Evolutionary conservation across 179 eudicot species (phyloP), one percentile per base, ranked within the genome.

Genomic region (Silene noctiflora): DNA sequence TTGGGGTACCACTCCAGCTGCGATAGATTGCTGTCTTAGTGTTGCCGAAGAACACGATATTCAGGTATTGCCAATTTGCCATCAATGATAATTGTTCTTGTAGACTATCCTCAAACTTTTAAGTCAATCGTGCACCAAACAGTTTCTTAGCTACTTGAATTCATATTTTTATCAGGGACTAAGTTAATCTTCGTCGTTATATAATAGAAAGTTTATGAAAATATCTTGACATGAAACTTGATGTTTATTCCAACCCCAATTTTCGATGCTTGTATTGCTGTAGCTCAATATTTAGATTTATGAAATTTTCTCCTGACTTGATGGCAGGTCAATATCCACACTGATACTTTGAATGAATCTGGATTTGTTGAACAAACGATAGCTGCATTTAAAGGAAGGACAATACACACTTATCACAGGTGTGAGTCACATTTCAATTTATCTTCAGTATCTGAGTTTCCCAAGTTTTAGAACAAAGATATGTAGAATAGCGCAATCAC

Each of bases 1-100:
- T 77, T 92, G 98, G 98, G 98, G 98, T 80, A 87, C 89, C 70
- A 94, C 98, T 80, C 96, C 98, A 72, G 94, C 96, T 75, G 96
- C 91, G 24, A 94, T 94, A 80, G 97, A 90, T 72, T 89, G 78
- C 81, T 94, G 97, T 77, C 89, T 94, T 80, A 77, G 82, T 39
- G 93, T 94, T 86, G 97, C 91, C n/a, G 93, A 90, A 53, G 82
- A 87, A 79, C 84, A 89, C 83, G 98, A 94, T 77, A 80, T 94
- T 83, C 96, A 89, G 96, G 98, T 94, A 72, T 48, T 68, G 7
- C 56, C 71, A 51, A 64, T 42, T 59, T 68, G 4, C 56, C 73
- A 51, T 67, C 35, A 42, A 21, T 71, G 2, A 35, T 35, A 59
- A 4, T 69, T 69, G 42, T 62, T 64, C 39, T 6, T 51, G 16